These are phyloP conservation scores for Pterocarpus macrocarpus DNA, from an alignment of 306 rosid genomes.

Conservation along the genomic window DNA sequence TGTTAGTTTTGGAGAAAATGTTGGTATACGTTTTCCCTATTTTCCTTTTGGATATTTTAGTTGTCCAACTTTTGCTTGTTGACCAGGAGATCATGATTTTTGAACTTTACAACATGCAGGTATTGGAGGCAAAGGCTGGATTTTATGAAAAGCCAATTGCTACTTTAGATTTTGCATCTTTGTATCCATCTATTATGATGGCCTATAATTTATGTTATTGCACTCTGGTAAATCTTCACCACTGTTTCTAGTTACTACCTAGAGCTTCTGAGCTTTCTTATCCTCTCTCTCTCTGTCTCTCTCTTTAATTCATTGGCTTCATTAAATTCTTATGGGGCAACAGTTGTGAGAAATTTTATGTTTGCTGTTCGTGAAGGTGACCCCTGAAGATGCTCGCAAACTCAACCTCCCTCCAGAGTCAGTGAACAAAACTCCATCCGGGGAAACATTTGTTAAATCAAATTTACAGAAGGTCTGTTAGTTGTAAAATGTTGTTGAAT, in stretches of 20 bases:
- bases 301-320: conserved; percentile 17
- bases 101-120: conserved; percentile 63
- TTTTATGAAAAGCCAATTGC: conserved; percentile 97
- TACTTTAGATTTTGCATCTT: conserved; percentile 95
- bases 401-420: conserved; percentile 86
- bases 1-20: conserved; percentile 28
- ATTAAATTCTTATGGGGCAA: conserved; percentile 2
- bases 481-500: not conserved
- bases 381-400: conserved; percentile 76
- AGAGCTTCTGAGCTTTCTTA: conserved; percentile 8
- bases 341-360: not conserved
- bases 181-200: conserved; percentile 99
- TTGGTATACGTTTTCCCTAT: not conserved
- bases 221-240: conserved; percentile 78
- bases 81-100: conserved; percentile 19
- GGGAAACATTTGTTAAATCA: conserved; percentile 90
- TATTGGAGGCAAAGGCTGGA: conserved; percentile 93
- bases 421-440: conserved; percentile 93
- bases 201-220: conserved; percentile 98
- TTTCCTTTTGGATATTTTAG: conserved; percentile 32
- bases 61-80: conserved; percentile 35
- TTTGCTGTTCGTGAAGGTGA: conserved; percentile 68
- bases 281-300: not conserved
- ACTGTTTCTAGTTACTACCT: conserved; percentile 35
- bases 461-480: conserved; percentile 78